Percentiles rank a stretch among this genome's conserved stretches.
Evolutionary conservation across 352 stramenopile species (phyloP).

Genomic region (Globisporangium echinulatum): DNA sequence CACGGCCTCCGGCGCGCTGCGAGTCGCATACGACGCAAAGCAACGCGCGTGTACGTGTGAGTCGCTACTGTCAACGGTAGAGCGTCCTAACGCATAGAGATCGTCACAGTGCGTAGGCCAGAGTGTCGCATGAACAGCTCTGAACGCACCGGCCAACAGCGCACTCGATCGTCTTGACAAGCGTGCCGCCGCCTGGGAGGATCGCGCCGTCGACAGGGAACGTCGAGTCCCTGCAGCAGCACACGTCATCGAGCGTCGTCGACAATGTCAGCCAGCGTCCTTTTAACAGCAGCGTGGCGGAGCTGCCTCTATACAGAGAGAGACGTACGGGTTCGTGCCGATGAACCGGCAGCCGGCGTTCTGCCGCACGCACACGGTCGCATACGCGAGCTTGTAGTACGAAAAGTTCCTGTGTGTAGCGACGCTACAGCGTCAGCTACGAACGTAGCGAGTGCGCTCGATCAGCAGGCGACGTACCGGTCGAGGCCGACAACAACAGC

Average conservation of each 20-base stretch:
- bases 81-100: too few species aligned
- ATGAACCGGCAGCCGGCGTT: slow-evolving; percentile 78
- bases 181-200: slow-evolving; percentile 58
- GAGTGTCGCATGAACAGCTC: not conserved
- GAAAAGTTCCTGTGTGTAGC: slow-evolving; percentile 43
- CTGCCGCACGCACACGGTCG: slow-evolving; percentile 57
- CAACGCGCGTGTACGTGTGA: too few species aligned
- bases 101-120: too few species aligned
- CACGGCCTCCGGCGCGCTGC: slow-evolving; percentile 57
- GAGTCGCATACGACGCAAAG: too few species aligned
- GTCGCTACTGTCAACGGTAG: too few species aligned
- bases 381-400: slow-evolving; percentile 86
- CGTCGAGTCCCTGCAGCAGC: slow-evolving; percentile 45
- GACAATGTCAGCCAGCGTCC: not conserved
- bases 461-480: slow-evolving; percentile 22
- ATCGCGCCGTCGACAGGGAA: slow-evolving; percentile 72
- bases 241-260: too few species aligned
- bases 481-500: slow-evolving; percentile 81
- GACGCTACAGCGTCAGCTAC: too few species aligned
- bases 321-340: slow-evolving; percentile 69
- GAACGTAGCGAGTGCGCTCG: not conserved
- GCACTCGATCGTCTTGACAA: slow-evolving; percentile 65
- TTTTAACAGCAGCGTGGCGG: not conserved
- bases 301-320: not conserved
- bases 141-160: slow-evolving; percentile 49